Percentiles rank a stretch among this genome's conserved stretches.
Evolutionary conservation across 768 basidiomycete species (phyloP).

Genomic region (Pleurotus tuoliensis): DNA sequence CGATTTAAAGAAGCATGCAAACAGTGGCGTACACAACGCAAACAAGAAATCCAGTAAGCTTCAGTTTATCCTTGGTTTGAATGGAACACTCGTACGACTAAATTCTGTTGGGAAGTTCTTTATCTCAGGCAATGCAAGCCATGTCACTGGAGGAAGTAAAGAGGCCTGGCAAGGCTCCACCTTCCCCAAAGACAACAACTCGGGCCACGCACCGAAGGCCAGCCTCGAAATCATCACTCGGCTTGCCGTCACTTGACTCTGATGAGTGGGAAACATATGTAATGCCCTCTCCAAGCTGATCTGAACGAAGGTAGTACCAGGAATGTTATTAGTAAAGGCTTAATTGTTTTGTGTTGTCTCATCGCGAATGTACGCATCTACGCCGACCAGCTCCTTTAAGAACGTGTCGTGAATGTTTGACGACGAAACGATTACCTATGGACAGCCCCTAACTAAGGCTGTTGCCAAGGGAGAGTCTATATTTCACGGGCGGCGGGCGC

Average conservation of each 20-base stretch:
- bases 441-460: too few relatives aligned
- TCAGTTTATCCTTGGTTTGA: not conserved
- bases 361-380: not conserved
- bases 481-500: not conserved
- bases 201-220: slow-evolving; percentile 10
- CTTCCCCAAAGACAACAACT: slow-evolving; percentile 8
- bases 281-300: slow-evolving; percentile 36
- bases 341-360: not conserved
- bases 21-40: slow-evolving; percentile 67
- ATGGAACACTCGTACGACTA: slow-evolving; percentile 4
- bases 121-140: slow-evolving; percentile 24
- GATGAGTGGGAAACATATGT: slow-evolving; percentile 52
- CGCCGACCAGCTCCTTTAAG: not conserved
- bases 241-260: slow-evolving; percentile 44
- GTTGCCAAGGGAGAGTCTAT: not conserved
- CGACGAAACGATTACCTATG: too few relatives aligned
- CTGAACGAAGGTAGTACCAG: not conserved
- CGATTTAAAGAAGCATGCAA: slow-evolving; percentile 76
- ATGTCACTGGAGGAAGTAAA: slow-evolving; percentile 18
- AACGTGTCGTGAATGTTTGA: not conserved
- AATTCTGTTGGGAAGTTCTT: slow-evolving; percentile 28
- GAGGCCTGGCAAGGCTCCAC: slow-evolving; percentile 2
- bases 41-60: slow-evolving; percentile 72
- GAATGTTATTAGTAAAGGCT: too few relatives aligned
- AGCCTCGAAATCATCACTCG: slow-evolving; percentile 24